Base-by-base conservation (phyloP, 257 asterid genomes). In the Oldenlandia corymbosa region DNA sequence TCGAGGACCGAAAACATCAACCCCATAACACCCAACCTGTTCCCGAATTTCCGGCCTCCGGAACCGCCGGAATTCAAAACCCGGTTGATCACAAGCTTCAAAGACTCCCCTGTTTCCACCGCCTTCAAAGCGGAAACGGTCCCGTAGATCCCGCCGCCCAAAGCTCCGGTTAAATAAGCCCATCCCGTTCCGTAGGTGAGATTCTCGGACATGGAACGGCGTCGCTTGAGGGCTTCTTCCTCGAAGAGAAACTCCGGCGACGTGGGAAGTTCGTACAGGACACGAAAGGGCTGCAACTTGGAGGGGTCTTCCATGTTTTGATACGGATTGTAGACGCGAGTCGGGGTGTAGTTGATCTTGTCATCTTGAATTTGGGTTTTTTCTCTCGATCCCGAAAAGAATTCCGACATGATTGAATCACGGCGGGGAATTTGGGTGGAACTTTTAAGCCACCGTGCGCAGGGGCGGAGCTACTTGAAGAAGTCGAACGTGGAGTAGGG, bases 221-320 rank as follows among this genome's bases (percentile, higher is more conserved):
- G 74, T 26, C 62, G 20, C 20, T 30, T 30, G 49, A 27, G 20
- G 58, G 63, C 48, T 16, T 69, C 74, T 69, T 69, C 74, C 5
- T 69, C 49, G 74, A 41, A 69, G 48, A 69, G 68, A 43, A 37
- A 69, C 31, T 69, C 68, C 27, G 74, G 74, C 27, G 74, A 28
- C 18, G 68, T 62, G 5, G 57, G 74, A 12, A 69, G 56, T 17
- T 69, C 7, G 50, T 60, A 69, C 17, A 60, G 72, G 16, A 53
- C 26, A 6, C 54, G 34, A n/a, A 34, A 34, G 18, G 66, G 66
- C 0, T 31, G 37, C 16, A 14, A 26, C 2, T 8, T 32, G n/a
- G 51, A 46, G 60, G 18, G 6, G 53, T 26, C 37, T 3, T 30
- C 16, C 1, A 67, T 0, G 64, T 10, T 47, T 5, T 56, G 39